Evolutionary conservation across 257 asterid species (phyloP).

Genomic region (Ajuga chamaepitys): DNA sequence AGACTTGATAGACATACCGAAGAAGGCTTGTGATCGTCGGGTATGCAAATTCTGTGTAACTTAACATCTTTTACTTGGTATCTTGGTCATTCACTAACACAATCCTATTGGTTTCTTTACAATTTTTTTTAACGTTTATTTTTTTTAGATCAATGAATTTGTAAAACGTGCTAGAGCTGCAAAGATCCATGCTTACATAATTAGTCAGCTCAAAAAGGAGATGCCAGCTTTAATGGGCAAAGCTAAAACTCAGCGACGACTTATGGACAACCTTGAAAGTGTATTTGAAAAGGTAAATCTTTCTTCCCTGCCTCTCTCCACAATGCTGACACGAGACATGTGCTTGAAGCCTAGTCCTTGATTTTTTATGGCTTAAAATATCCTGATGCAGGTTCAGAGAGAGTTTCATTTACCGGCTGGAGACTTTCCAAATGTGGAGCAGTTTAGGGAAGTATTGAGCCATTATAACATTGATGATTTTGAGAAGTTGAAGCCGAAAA

Average conservation of each 20-base stretch:
- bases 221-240: slow-evolving; percentile 92
- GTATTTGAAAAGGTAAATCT: slow-evolving; percentile 60
- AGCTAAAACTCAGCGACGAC: slow-evolving; percentile 59
- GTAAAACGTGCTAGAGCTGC: slow-evolving; percentile 96
- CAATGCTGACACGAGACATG: not conserved
- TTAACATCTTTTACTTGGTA: not conserved
- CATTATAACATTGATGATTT: slow-evolving; percentile 70
- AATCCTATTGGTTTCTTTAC: not conserved
- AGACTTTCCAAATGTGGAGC: slow-evolving; percentile 72
- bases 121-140: not conserved
- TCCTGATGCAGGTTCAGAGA: slow-evolving; percentile 50
- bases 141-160: slow-evolving; percentile 74
- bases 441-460: slow-evolving; percentile 51
- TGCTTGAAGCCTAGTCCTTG: no score
- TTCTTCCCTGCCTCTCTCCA: not conserved
- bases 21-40: slow-evolving; percentile 93
- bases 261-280: slow-evolving; percentile 50
- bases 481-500: slow-evolving; percentile 77
- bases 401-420: slow-evolving; percentile 75
- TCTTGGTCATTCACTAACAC: not conserved
- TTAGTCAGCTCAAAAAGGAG: slow-evolving; percentile 86
- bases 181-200: slow-evolving; percentile 86
- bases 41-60: slow-evolving; percentile 29
- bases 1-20: slow-evolving; percentile 88
- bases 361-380: not conserved